Base-by-base conservation (phyloP, 805 yeast genomes). In the Candida dajiaensis region DNA sequence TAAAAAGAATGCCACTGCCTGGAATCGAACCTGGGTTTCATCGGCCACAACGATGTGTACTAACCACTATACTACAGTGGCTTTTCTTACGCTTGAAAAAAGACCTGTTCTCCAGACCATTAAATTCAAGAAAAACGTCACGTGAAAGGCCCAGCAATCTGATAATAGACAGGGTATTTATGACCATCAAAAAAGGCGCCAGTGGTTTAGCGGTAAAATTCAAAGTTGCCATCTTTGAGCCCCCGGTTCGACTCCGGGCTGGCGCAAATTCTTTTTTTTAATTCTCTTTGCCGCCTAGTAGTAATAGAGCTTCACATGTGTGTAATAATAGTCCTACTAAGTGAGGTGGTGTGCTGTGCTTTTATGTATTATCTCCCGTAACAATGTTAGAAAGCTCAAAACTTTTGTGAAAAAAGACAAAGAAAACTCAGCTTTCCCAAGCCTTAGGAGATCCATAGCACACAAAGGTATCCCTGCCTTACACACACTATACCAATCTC, bases 11-110 rank as follows among this genome's bases (percentile, higher is more conserved):
- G 83, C 83, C 81, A 81, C 72, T 69, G 72, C 83, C 83, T 74
- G 78, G 83, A 78, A 77, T 77, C 82, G 83, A 78, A 78, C 83
- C 76, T 75, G 80, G 83, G 83, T 77, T 74, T 77, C 76, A 68
- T 75, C 82, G 78, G 82, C 82, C 83, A 78, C 82, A 78, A 78
- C 78, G 82, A 76, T 68, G 76, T 76, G 83, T 78, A 78, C 82
- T 78, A 67, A 77, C 83, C 83, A 78, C 83, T 78, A 78, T 78
- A 78, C 71, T 67, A 68, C 61, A 58, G 63, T 66, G 69, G 69
- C 70, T 49, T 50, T 41, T 44, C 48, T 41, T 36, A n/a, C 2
- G 15, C 6, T 33, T 33, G 28, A 25, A 10, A 25, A 22, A 22
- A 22, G 23, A 22, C 8, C 23, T n/a, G n/a, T n/a, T n/a, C n/a